Conservation (phyloP, 495 filamentous ascomycete genomes). For the Parachaetomium inaequale region DNA sequence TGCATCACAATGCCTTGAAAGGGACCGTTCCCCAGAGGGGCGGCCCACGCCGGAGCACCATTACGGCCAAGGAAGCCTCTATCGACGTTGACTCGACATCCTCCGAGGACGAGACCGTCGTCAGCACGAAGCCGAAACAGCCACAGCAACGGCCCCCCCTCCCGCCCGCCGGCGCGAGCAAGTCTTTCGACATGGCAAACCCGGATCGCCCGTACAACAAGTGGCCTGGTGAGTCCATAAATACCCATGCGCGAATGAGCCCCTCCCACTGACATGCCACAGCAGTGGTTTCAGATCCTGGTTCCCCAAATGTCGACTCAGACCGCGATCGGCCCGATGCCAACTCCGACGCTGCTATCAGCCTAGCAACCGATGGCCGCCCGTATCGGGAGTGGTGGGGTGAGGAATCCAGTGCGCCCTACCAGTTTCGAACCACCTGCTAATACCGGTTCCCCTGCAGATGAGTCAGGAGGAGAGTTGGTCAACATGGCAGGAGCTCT, state of each 20-base stretch:
- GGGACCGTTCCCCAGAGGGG: constrained; percentile 2
- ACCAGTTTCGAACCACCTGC: no score
- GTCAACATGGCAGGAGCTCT: constrained; percentile 12
- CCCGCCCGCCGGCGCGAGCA: neutral
- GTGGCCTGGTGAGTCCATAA: constrained; percentile 17
- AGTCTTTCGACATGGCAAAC: constrained; percentile 11
- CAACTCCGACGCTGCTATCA: constrained; percentile 2
- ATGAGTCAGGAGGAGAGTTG: neutral
- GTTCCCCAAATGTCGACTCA: no score
- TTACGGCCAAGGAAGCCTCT: neutral
- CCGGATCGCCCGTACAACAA: constrained; percentile 21
- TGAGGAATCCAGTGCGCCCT: no score
- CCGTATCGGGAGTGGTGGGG: constrained; percentile 18
- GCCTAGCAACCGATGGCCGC: constrained; percentile 10
- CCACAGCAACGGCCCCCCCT: neutral
- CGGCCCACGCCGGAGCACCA: neutral
- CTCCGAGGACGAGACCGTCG: neutral
- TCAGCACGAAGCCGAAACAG: neutral
- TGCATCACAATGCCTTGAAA: neutral
- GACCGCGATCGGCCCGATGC: no score
- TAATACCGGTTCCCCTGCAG: neutral
- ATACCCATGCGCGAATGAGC: neutral
- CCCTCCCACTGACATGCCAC: neutral
- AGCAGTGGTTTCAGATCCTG: no score
- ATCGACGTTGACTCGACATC: neutral